phyloP scores from a whole-genome alignment of 495 filamentous ascomycete genomes.

The Xylaria cubensis region DNA sequence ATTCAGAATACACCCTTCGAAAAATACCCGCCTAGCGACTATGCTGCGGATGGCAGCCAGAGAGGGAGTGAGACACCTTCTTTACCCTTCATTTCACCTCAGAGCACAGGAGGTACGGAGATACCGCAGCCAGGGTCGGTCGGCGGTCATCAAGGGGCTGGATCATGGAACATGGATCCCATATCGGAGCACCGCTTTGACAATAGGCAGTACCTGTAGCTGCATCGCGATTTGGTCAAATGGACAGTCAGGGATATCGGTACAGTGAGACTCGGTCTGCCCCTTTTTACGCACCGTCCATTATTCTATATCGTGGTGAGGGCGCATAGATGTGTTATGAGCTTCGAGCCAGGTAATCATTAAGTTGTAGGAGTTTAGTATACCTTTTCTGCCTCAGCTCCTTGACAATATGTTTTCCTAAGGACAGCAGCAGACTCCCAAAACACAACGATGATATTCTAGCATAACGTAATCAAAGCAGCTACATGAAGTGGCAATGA shows the following conservation, averaged over 20 bases:
- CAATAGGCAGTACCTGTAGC: not conserved
- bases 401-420: not conserved
- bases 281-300: not conserved
- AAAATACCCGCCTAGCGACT: constrained; percentile 17
- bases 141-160: constrained; percentile 9
- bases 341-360: not conserved
- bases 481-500: not conserved
- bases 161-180: constrained; percentile 11
- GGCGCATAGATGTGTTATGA: not conserved
- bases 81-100: constrained; percentile 12
- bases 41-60: not conserved
- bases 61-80: constrained; percentile 7
- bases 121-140: not conserved
- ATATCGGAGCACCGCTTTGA: constrained; percentile 18
- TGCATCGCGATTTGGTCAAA: not conserved
- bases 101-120: constrained; percentile 16
- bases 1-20: constrained; percentile 18
- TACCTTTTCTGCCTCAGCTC: not conserved
- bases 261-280: not conserved
- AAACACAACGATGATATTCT: not conserved
- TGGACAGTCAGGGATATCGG: too few species aligned
- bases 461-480: not conserved
- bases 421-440: not conserved
- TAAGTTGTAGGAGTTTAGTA: not conserved
- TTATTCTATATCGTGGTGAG: not conserved